These are phyloP conservation scores for Purshia tridentata DNA, from an alignment of 306 rosid genomes.

Conservation along the genomic window DNA sequence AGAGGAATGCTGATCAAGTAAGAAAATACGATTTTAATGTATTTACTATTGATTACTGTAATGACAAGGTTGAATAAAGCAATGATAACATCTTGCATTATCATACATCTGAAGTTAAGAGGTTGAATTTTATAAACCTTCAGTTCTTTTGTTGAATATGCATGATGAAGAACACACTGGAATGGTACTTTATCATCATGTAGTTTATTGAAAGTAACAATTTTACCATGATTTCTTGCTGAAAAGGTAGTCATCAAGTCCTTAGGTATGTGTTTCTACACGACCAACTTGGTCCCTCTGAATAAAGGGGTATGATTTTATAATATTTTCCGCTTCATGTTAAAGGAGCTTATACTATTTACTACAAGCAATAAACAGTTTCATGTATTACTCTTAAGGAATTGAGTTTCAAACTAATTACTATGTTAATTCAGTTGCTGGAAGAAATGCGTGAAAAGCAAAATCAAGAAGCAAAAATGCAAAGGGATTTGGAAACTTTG, in stretches of 20 bases:
- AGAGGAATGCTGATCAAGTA: conserved; percentile 72
- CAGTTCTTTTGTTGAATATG: background rate
- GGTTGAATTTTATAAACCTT: background rate
- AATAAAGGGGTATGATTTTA: background rate
- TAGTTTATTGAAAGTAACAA: background rate
- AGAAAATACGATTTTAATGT: conserved; percentile 11
- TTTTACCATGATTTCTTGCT: background rate
- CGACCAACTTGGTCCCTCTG: background rate
- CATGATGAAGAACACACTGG: background rate
- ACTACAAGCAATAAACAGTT: too few species aligned
- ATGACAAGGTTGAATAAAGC: background rate
- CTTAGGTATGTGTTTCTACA: background rate
- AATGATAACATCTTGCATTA: background rate
- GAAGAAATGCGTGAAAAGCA: conserved; percentile 64
- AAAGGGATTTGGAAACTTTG: conserved; percentile 64
- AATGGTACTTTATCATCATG: background rate
- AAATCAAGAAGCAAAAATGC: conserved; percentile 57
- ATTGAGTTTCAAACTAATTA: conserved; percentile 24
- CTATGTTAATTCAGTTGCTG: conserved; percentile 48
- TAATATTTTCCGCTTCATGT: too few species aligned
- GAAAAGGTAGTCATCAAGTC: background rate
- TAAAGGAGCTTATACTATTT: too few species aligned
- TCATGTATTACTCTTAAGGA: background rate
- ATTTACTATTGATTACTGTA: background rate
- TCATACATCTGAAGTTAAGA: background rate